A percentile compares a stretch with the other conserved stretches of the same genome.
Evolutionary conservation across 805 yeast species (phyloP).

Genomic region (Ogataea chonburiensis): DNA sequence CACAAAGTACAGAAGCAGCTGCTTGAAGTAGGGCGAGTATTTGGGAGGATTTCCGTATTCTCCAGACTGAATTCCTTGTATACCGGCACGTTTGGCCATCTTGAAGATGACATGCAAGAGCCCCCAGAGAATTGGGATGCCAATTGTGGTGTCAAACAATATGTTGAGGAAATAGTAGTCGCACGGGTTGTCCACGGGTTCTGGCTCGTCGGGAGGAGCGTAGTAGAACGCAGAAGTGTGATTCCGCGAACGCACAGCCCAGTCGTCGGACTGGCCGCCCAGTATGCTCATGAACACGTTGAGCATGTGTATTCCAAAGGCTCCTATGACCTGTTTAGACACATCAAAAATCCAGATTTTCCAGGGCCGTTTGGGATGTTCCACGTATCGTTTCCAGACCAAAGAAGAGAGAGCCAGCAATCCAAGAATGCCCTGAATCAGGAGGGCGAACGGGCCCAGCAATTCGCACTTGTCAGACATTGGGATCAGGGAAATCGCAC

Average conservation of each 20-base stretch:
- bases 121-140: slow-evolving; percentile 77
- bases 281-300: slow-evolving; percentile 71
- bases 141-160: slow-evolving; percentile 88
- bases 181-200: slow-evolving; percentile 63
- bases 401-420: slow-evolving; percentile 70
- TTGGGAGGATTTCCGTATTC: slow-evolving; percentile 66
- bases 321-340: slow-evolving; percentile 84
- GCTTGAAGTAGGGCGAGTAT: slow-evolving; percentile 66
- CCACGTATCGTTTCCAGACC: slow-evolving; percentile 72
- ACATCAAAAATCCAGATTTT: slow-evolving; percentile 88
- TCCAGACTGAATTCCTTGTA: slow-evolving; percentile 51
- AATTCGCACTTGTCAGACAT: slow-evolving; percentile 49
- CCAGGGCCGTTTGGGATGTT: slow-evolving; percentile 80
- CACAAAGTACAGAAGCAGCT: slow-evolving; percentile 62
- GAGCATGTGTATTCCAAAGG: slow-evolving; percentile 77
- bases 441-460: slow-evolving; percentile 81
- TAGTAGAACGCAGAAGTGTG: slow-evolving; percentile 14
- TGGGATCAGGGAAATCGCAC: too few relatives aligned
- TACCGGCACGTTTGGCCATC: slow-evolving; percentile 42
- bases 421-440: slow-evolving; percentile 78
- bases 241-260: slow-evolving; percentile 8
- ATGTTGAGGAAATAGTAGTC: slow-evolving; percentile 93
- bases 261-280: slow-evolving; percentile 35
- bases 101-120: slow-evolving; percentile 52
- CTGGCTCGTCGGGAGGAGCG: slow-evolving; percentile 13